Conservation (phyloP, 2,329 filamentous ascomycete genomes). For the Aspergillus brasiliensis region DNA sequence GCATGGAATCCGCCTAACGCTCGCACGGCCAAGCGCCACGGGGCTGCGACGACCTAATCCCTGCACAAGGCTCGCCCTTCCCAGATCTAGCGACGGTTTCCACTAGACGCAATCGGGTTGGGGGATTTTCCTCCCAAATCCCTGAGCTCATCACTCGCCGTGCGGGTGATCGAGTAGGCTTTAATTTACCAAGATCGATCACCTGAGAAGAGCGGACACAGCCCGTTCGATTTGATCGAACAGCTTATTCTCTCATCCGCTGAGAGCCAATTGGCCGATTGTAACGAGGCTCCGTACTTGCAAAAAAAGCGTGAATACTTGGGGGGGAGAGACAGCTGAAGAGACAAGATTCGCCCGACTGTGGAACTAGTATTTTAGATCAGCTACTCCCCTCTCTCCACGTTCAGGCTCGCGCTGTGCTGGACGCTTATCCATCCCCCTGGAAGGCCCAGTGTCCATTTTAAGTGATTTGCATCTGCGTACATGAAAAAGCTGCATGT, state of each 20-base stretch:
- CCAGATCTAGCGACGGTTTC: conserved; percentile 18
- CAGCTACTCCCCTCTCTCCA: conserved; percentile 8
- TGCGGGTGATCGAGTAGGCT: conserved; percentile 11
- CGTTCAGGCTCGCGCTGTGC: conserved; percentile 10
- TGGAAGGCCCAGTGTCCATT: conserved; percentile 14
- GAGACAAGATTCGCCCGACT: conserved; percentile 11
- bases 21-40: conserved; percentile 21
- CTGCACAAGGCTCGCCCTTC: conserved; percentile 20
- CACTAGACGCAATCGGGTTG: conserved; percentile 28
- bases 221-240: conserved; percentile 7
- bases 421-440: conserved; percentile 12
- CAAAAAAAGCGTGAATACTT: conserved; percentile 2
- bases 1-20: conserved; percentile 20
- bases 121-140: conserved; percentile 12
- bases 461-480: conserved; percentile 16
- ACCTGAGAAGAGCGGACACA: conserved; percentile 16
- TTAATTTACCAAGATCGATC: conserved; percentile 13
- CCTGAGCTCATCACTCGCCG: conserved; percentile 9
- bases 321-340: background rate
- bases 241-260: conserved; percentile 11
- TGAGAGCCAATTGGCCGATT: conserved; percentile 16
- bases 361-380: conserved; percentile 8
- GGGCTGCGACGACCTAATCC: conserved; percentile 24
- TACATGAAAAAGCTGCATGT: conserved; percentile 10
- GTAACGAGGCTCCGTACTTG: conserved; percentile 15